Evolutionary conservation across 352 stramenopile genomes (phyloP).

Genomic region (Phytophthora sansomeana): DNA sequence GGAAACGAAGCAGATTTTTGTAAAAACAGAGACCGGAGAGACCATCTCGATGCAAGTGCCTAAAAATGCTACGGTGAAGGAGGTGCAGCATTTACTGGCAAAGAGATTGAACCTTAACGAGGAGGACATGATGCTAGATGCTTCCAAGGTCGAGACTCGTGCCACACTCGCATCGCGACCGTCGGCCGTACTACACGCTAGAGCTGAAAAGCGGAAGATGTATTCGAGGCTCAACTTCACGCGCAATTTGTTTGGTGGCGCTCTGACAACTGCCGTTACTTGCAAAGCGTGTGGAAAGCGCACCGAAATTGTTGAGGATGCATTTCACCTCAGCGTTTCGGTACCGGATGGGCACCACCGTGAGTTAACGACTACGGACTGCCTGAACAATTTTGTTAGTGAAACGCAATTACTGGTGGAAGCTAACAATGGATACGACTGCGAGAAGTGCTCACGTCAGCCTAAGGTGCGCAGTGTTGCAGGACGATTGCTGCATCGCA

Average conservation of each 20-base stretch:
- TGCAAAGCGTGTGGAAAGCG: slow-evolving; percentile 59
- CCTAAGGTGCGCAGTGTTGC: slow-evolving; percentile 38
- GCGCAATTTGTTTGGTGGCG: slow-evolving; percentile 63
- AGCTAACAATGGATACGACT: slow-evolving; percentile 76
- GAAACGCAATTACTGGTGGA: slow-evolving; percentile 58
- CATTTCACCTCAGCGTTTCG: slow-evolving; percentile 69
- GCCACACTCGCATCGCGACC: slow-evolving; percentile 35
- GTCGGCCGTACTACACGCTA: slow-evolving; percentile 37
- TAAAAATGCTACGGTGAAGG: slow-evolving; percentile 48
- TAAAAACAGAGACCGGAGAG: slow-evolving; percentile 68
- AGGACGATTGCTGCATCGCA: slow-evolving; percentile 34
- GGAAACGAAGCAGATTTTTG: slow-evolving; percentile 63
- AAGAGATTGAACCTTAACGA: slow-evolving; percentile 64
- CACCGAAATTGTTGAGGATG: slow-evolving; percentile 64
- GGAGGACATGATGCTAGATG: slow-evolving; percentile 62
- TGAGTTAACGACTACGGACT: slow-evolving; percentile 47
- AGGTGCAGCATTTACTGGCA: slow-evolving; percentile 63
- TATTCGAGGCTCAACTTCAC: slow-evolving; percentile 70
- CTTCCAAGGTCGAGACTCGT: slow-evolving; percentile 35
- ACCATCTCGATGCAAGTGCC: slow-evolving; percentile 70
- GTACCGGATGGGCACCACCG: slow-evolving; percentile 41
- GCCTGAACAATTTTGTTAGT: slow-evolving; percentile 57
- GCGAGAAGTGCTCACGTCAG: slow-evolving; percentile 64
- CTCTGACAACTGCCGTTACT: slow-evolving; percentile 57
- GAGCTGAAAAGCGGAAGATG: slow-evolving; percentile 39